Evolutionary conservation across 148 eudicot species (phyloP), one percentile per base, ranked within the genome.

Genomic region (Nepenthes mirabilis): DNA sequence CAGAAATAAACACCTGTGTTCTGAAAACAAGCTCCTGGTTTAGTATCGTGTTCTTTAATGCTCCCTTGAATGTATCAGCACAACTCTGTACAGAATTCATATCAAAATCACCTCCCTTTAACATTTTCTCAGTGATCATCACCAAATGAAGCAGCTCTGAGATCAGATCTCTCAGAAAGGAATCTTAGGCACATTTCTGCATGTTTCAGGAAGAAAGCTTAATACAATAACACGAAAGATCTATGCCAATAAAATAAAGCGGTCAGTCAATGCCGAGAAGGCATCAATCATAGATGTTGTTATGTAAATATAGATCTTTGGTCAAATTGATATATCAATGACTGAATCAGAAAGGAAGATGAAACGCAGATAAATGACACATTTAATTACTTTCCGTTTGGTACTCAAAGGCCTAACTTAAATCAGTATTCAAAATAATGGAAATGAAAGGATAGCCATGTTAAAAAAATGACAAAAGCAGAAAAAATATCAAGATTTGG

Each of bases 1-100:
- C 10, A 6, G 33, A 23, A 54, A 47, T 36, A 8, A 11, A 43
- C 65, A 85, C 93, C 83, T 85, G 93, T 47, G 70, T 73, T 67
- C 70, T 68, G 67, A 78, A 80, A 56, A 62, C 59, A 14, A 68
- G 62, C 69, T 82, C 85, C 62, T 80, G 93, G 64, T 71, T 70
- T 56, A 80, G 70, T 78, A 85, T 82, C 49, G 60, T 78, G 61
- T 65, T 74, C 75, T 66, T 78, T 37, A 82, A 62, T 68, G 50
- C 55, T 58, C 76, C 72, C 66, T 70, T 70, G 9, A 60, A 57
- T 23, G 84, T 65, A 71, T 66, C 74, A 32, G 69, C 34, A 58
- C 33, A 68, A 11, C 58, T 47, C 14, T 61, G 71, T 59, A 54
- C 56, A 11, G 71, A 61, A 63, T 75, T 65, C 36, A 73, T 32